A percentile compares a stretch with the other conserved stretches of the same genome.
These are phyloP conservation scores for Podospora pseudopauciseta DNA, from an alignment of 495 filamentous ascomycete genomes.

Conservation along the genomic window DNA sequence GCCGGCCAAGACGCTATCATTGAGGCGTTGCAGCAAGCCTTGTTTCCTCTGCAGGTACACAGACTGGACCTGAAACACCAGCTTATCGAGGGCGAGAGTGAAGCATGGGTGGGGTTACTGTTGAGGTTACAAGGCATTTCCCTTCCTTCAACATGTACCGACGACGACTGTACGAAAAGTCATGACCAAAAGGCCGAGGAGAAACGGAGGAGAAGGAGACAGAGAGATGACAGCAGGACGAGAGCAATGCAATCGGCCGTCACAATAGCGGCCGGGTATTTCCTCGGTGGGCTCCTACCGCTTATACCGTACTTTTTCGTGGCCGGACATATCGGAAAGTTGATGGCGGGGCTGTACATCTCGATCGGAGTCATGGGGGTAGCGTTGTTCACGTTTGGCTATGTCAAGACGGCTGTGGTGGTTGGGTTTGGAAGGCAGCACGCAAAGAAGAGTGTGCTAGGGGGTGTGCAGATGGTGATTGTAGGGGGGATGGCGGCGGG, in stretches of 20 bases:
- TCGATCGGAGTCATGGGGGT: slow-evolving; percentile 50
- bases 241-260: slow-evolving; percentile 32
- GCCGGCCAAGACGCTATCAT: neutral
- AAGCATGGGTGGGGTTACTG: neutral
- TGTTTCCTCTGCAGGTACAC: neutral
- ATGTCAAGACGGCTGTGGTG: slow-evolving; percentile 45
- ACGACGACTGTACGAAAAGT: neutral
- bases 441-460: slow-evolving; percentile 21
- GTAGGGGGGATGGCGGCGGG: slow-evolving; percentile 42
- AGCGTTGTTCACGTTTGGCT: slow-evolving; percentile 52
- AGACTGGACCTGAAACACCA: neutral
- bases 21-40: neutral
- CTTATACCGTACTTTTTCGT: slow-evolving; percentile 55
- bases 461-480: slow-evolving; percentile 40
- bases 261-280: slow-evolving; percentile 52
- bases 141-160: neutral
- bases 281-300: slow-evolving; percentile 53
- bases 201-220: neutral
- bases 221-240: neutral
- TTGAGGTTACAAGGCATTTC: neutral
- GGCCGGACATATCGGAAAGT: slow-evolving; percentile 9
- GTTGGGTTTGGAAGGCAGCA: slow-evolving; percentile 27
- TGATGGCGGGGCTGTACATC: slow-evolving; percentile 42
- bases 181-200: neutral
- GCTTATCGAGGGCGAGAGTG: neutral